phyloP scores from a whole-genome alignment of 768 basidiomycete species.

The Termitomyces sp. region DNA sequence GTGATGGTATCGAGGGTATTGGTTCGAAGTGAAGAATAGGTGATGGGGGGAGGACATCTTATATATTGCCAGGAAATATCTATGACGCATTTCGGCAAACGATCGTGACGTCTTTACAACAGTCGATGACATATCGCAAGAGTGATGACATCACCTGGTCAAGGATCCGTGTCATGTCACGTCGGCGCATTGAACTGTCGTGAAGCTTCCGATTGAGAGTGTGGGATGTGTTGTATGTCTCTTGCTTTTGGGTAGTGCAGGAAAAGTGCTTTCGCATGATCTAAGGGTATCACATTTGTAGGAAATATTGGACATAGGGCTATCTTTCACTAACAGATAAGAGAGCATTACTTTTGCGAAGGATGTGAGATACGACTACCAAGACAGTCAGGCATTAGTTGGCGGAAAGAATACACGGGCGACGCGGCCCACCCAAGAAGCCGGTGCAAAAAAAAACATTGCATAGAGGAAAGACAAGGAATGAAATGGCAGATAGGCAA shows the following conservation, averaged over 20 bases:
- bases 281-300: no score
- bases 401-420: neutral
- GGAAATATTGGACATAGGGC: no score
- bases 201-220: neutral
- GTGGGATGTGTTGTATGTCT: neutral
- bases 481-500: neutral
- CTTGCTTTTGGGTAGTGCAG: no score
- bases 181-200: neutral
- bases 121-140: neutral
- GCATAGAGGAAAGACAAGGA: neutral
- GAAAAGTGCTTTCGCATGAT: neutral
- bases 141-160: neutral
- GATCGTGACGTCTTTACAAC: neutral
- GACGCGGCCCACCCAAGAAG: neutral
- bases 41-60: neutral
- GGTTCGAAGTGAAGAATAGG: neutral
- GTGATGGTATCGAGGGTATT: constrained; percentile 1
- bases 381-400: neutral
- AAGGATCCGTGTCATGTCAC: neutral
- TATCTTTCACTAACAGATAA: no score
- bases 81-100: constrained; percentile 3
- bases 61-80: constrained; percentile 2
- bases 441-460: neutral
- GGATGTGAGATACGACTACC: constrained; percentile 5
- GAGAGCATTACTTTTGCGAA: neutral